Conservation (phyloP, 2,329 filamentous ascomycete genomes). For the Sporothrix brunneoviolacea region DNA sequence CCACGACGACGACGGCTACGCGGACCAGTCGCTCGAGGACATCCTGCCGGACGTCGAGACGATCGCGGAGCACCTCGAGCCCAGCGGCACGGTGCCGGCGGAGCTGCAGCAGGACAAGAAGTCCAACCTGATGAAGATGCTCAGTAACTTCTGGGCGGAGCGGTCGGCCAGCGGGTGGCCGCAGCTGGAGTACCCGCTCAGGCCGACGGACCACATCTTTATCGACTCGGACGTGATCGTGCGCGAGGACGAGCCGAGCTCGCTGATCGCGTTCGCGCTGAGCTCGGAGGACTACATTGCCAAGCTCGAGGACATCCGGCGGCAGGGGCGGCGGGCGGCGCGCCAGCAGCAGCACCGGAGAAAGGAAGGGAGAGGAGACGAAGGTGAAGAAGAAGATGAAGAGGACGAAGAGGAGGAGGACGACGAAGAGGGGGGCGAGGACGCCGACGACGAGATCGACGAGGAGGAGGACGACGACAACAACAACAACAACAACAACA, state of each 20-base stretch:
- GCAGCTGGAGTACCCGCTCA: slow-evolving; percentile 84
- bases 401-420: slow-evolving; percentile 16
- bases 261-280: slow-evolving; percentile 86
- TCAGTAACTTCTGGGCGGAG: slow-evolving; percentile 98
- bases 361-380: slow-evolving; percentile 22
- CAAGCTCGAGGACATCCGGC: slow-evolving; percentile 65
- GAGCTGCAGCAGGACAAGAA: slow-evolving; percentile 91
- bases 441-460: background rate
- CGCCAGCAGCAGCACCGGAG: background rate
- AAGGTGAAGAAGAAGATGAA: slow-evolving; percentile 21
- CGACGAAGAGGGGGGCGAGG: slow-evolving; percentile 22
- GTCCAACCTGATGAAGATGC: slow-evolving; percentile 86
- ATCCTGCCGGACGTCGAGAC: slow-evolving; percentile 57
- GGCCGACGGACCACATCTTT: slow-evolving; percentile 86
- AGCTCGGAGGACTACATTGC: slow-evolving; percentile 79
- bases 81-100: slow-evolving; percentile 52
- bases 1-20: slow-evolving; percentile 45
- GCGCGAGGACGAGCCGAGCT: slow-evolving; percentile 93
- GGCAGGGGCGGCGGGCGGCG: slow-evolving; percentile 29
- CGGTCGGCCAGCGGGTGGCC: slow-evolving; percentile 93
- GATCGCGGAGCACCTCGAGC: slow-evolving; percentile 56
- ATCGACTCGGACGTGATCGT: slow-evolving; percentile 96
- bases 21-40: slow-evolving; percentile 65
- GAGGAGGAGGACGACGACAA: background rate
- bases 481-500: background rate